Evolutionary conservation across 345 rosid species (phyloP).

Genomic region (Camelina laxa): DNA sequence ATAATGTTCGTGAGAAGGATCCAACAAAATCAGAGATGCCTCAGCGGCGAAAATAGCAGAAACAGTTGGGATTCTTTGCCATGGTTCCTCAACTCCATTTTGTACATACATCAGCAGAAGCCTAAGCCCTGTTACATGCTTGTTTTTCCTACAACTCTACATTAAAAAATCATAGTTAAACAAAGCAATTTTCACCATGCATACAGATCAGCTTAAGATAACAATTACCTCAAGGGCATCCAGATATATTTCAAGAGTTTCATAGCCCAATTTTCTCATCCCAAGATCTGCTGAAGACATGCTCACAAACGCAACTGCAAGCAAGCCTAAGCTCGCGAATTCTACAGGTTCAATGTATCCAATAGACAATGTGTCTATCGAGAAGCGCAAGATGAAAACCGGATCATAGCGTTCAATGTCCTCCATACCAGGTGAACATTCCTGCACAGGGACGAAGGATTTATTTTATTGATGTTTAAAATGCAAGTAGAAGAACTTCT

Average conservation of each 20-base stretch:
- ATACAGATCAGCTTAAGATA: slow-evolving; percentile 15
- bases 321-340: slow-evolving; percentile 86
- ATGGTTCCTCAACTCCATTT: slow-evolving; percentile 80
- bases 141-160: slow-evolving; percentile 69
- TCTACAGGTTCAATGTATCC: slow-evolving; percentile 81
- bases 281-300: slow-evolving; percentile 80
- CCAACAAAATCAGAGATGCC: slow-evolving; percentile 80
- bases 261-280: slow-evolving; percentile 85
- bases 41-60: slow-evolving; percentile 87
- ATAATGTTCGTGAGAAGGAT: slow-evolving; percentile 77
- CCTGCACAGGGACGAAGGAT: slow-evolving; percentile 47
- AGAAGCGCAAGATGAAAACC: slow-evolving; percentile 72
- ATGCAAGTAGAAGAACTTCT: slow-evolving; percentile 9
- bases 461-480: slow-evolving; percentile 8
- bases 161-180: slow-evolving; percentile 37
- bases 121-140: slow-evolving; percentile 59
- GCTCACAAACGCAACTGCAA: slow-evolving; percentile 83
- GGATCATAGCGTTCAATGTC: slow-evolving; percentile 70
- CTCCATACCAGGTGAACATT: slow-evolving; percentile 40
- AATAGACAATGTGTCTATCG: slow-evolving; percentile 60
- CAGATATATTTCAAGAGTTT: slow-evolving; percentile 67
- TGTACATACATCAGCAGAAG: slow-evolving; percentile 74
- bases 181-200: slow-evolving; percentile 1
- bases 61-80: slow-evolving; percentile 89
- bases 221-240: slow-evolving; percentile 67